Conservation (phyloP, 495 filamentous ascomycete species). For the Xylaria longipes region DNA sequence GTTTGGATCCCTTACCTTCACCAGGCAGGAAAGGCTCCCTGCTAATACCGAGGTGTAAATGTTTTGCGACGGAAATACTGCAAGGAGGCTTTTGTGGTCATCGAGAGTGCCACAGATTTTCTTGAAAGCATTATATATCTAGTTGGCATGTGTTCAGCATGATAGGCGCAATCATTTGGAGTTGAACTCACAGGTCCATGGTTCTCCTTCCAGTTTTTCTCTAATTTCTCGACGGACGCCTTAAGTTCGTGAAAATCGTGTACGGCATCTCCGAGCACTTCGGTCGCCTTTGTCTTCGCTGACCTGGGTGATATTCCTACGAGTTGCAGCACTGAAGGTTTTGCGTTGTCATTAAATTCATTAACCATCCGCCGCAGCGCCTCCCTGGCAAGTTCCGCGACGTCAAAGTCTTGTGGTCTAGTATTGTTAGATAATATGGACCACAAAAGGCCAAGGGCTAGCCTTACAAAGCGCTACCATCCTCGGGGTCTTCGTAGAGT, state of each 20-base stretch:
- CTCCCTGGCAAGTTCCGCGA: background rate
- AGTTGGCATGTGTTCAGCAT: background rate
- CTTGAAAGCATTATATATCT: background rate
- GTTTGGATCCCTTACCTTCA: too few relatives aligned
- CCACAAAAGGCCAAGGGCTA: background rate
- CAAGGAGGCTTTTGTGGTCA: background rate
- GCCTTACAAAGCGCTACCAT: background rate
- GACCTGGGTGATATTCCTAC: background rate
- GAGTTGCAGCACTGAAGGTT: background rate
- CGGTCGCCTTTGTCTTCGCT: background rate
- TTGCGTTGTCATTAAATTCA: background rate
- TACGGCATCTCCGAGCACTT: background rate
- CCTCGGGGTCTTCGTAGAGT: background rate
- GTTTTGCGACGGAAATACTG: background rate
- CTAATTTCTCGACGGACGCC: background rate
- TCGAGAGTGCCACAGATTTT: background rate
- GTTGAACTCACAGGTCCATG: background rate
- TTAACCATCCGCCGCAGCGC: background rate
- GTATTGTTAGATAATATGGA: background rate
- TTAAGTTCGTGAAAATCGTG: background rate
- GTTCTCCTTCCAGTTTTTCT: background rate
- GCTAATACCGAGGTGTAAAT: background rate
- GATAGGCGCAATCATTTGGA: background rate
- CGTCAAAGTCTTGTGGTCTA: background rate
- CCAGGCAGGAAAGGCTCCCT: background rate